Evolutionary conservation across 768 basidiomycete genomes (phyloP), one percentile per base, ranked within the genome.

Genomic region (Boletus huronensis): DNA sequence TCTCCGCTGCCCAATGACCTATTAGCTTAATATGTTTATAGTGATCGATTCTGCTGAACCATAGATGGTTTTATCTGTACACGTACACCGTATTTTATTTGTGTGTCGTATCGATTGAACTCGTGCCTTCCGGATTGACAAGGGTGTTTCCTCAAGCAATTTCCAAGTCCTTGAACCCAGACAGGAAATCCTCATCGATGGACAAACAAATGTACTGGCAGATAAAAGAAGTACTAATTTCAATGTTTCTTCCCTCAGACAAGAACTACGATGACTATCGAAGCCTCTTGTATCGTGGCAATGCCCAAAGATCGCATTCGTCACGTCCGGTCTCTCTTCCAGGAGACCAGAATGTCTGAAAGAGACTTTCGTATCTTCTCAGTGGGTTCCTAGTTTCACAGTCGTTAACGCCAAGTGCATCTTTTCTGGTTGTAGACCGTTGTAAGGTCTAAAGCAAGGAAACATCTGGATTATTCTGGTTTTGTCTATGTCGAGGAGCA

Each of bases 21-120:
- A 26, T 53, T 25, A 4, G 45, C 58, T 58, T 40, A 60, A 49
- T 43, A 16, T 16, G 19, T 51, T 59, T 38, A 39, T 46, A 78
- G 77, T 46, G 77, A 80, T 54, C 77, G 78, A 50, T 79, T 79
- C 55, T 79, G 77, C 60, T 79, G 59, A 71, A 44, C 6, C 45
- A 48, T 29, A n/a, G 34, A 48, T 45, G 50, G 29, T 46, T 42
- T 48, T 57, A 51, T 57, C 50, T 48, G 36, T 57, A 51, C 48
- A 52, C 52, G 48, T 66, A 53, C 55, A 55, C 48, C 29, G 10
- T 47, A 31, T 54, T 35, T 14, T 54, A 9, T 46, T 26, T 34
- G 10, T 39, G 46, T 58, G 54, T 46, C 55, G n/a, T 58, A 65
- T 58, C 54, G 57, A 63, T 65, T 39, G 38, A 43, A 54, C 44